Conservation (phyloP, 495 filamentous ascomycete genomes). For the Podospora pseudocomata region DNA sequence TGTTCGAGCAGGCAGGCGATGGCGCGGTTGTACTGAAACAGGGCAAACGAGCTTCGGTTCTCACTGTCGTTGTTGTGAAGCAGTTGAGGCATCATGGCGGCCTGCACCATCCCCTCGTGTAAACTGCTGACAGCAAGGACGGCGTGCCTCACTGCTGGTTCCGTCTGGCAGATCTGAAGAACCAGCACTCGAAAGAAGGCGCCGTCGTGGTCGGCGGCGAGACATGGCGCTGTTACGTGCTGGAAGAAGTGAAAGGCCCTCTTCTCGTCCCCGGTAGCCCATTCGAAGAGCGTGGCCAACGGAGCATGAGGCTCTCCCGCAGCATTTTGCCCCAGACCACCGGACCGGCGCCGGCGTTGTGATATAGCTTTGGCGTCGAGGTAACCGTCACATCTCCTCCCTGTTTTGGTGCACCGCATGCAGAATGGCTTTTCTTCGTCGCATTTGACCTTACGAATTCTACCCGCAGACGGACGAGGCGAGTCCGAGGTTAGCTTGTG, state of each 20-base stretch:
- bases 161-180: conserved; percentile 52
- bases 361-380: conserved; percentile 31
- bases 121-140: conserved; percentile 55
- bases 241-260: conserved; percentile 54
- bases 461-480: conserved; percentile 12
- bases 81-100: conserved; percentile 19
- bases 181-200: conserved; percentile 57
- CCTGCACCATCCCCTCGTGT: conserved; percentile 42
- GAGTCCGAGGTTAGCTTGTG: conserved; percentile 16
- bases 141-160: conserved; percentile 59
- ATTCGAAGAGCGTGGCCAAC: conserved; percentile 24
- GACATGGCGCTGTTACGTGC: conserved; percentile 43
- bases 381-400: conserved; percentile 46
- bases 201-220: conserved; percentile 49
- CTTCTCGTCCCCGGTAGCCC: conserved; percentile 35
- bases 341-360: conserved; percentile 30
- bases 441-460: conserved; percentile 43
- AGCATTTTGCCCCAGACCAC: conserved; percentile 7
- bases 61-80: conserved; percentile 34
- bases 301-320: conserved; percentile 19
- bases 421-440: conserved; percentile 44
- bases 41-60: conserved; percentile 38
- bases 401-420: conserved; percentile 44
- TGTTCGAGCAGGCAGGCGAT: conserved; percentile 43
- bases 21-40: conserved; percentile 54